Conservation (phyloP, 1,284 basidiomycete species). For the Ceratobasidium sp. region DNA sequence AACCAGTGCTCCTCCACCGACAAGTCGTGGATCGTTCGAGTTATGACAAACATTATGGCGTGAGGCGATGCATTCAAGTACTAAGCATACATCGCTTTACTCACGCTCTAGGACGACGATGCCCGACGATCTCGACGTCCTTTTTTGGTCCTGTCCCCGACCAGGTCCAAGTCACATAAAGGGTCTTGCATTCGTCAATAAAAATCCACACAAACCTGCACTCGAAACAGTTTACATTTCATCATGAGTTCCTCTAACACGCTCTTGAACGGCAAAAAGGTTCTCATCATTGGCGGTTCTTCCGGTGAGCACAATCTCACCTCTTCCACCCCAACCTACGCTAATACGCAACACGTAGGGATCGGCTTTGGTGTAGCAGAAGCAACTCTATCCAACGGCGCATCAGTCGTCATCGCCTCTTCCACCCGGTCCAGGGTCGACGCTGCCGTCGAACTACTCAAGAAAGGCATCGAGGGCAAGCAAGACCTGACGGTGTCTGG, state of each 20-base stretch:
- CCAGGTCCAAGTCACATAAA: no score
- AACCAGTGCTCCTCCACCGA: no score
- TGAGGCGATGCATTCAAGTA: no score
- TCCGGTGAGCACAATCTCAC: background rate
- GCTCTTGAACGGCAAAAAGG: constrained; percentile 12
- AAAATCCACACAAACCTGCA: no score
- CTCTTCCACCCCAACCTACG: background rate
- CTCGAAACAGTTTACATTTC: background rate
- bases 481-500: background rate
- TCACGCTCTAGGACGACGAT: no score
- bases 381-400: constrained; percentile 25
- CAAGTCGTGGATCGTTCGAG: no score
- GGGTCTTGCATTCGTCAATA: no score
- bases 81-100: no score
- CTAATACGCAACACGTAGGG: background rate
- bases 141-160: no score
- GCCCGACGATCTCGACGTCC: no score
- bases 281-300: constrained; percentile 13
- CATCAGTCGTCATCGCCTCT: constrained; percentile 39
- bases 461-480: constrained; percentile 5
- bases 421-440: constrained; percentile 18
- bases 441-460: constrained; percentile 21
- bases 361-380: constrained; percentile 35
- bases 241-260: constrained; percentile 6
- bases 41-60: no score